Percentiles rank a stretch among this genome's conserved stretches.
Conservation (phyloP, 2,329 filamentous ascomycete species). For the Alternaria sp. region DNA sequence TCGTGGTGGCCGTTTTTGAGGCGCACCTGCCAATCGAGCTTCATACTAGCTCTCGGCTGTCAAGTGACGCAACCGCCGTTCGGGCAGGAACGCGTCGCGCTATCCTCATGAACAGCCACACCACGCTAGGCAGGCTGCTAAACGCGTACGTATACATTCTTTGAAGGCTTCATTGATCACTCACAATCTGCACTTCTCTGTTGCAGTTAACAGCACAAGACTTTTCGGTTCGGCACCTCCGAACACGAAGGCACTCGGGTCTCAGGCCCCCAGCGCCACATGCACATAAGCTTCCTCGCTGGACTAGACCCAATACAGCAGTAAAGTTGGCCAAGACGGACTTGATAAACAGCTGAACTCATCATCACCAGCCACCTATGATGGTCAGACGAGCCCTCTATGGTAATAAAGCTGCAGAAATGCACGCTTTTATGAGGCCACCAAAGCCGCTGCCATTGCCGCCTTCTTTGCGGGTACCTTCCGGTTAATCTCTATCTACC, state of each 20-base stretch:
- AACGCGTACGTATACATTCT: not conserved
- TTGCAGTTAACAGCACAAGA: not conserved
- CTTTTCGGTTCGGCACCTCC: not conserved
- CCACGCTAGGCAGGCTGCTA: not conserved
- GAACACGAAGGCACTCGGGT: not conserved
- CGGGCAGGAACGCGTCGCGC: not conserved
- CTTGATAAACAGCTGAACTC: not conserved
- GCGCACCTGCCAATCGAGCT: not conserved
- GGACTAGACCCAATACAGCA: constrained; percentile 14
- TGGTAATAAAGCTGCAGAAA: constrained; percentile 32
- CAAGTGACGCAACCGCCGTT: not conserved
- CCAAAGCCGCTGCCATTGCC: not conserved
- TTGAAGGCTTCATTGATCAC: not conserved
- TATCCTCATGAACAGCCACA: not conserved
- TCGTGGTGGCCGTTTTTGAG: not conserved
- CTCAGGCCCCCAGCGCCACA: constrained; percentile 1
- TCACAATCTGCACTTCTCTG: not conserved
- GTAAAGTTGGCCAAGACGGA: constrained; percentile 25
- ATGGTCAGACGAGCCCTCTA: constrained; percentile 8
- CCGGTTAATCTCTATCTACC: not conserved
- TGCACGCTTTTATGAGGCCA: not conserved
- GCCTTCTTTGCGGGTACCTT: not conserved
- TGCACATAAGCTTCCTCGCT: not conserved
- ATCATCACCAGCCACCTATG: not conserved
- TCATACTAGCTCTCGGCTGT: not conserved